These are phyloP conservation scores for Quercus gilva DNA, from an alignment of 306 rosid species.

Conservation along the genomic window DNA sequence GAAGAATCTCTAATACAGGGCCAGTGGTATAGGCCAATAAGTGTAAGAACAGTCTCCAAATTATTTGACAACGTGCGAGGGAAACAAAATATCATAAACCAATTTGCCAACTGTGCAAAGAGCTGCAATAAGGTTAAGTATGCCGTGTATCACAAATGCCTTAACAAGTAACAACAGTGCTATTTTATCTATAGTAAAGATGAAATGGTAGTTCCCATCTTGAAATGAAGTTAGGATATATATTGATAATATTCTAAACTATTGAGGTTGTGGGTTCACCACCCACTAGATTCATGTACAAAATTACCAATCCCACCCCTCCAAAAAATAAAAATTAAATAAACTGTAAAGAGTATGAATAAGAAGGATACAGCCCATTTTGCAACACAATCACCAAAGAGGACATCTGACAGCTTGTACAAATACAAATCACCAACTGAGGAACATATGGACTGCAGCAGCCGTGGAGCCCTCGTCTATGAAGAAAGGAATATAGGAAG, in stretches of 20 bases:
- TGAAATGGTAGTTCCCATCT: conserved; percentile 14
- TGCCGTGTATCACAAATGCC: background rate
- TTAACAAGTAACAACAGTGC: background rate
- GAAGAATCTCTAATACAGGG: conserved; percentile 70
- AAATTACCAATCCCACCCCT: too few species aligned
- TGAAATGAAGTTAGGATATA: conserved; percentile 9
- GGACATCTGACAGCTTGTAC: conserved; percentile 59
- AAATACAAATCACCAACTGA: conserved; percentile 82
- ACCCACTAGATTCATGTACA: too few species aligned
- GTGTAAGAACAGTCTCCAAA: conserved; percentile 83
- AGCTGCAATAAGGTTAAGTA: conserved; percentile 71
- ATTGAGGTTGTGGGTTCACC: too few species aligned
- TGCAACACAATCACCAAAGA: conserved; percentile 65
- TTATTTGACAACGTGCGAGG: conserved; percentile 84
- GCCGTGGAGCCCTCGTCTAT: conserved; percentile 81
- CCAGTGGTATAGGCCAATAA: conserved; percentile 84
- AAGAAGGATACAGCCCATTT: conserved; percentile 88
- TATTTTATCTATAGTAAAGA: background rate
- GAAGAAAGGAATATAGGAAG: conserved; percentile 18
- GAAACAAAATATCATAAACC: conserved; percentile 83
- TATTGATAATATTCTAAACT: background rate
- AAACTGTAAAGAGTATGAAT: background rate
- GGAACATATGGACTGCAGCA: conserved; percentile 68
- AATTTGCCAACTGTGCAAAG: conserved; percentile 76
- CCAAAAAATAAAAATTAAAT: too few species aligned